Evolutionary conservation across 1,284 basidiomycete genomes (phyloP).

Genomic region (Phellopilus nigrolimitatus): DNA sequence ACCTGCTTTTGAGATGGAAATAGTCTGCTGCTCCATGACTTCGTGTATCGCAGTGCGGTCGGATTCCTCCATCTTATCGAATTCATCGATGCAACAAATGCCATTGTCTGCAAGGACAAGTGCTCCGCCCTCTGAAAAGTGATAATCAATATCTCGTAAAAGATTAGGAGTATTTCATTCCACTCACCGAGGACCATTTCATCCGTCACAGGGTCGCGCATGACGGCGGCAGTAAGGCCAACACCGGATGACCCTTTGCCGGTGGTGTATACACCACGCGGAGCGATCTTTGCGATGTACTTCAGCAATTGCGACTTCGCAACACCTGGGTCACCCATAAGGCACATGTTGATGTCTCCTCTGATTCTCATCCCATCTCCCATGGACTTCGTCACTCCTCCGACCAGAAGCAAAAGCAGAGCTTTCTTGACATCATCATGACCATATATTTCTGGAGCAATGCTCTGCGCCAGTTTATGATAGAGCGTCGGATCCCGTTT

Average conservation of each 20-base stretch:
- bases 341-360: slow-evolving; percentile 95
- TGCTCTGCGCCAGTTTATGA: slow-evolving; percentile 78
- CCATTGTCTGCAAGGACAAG: slow-evolving; percentile 98
- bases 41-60: slow-evolving; percentile 99
- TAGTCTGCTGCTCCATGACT: slow-evolving; percentile 99
- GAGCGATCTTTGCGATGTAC: slow-evolving; percentile 98
- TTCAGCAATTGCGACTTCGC: slow-evolving; percentile 98
- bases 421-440: slow-evolving; percentile 99
- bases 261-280: slow-evolving; percentile 96
- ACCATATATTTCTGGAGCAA: slow-evolving; percentile 98
- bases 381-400: slow-evolving; percentile 92
- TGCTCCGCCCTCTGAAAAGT: slow-evolving; percentile 88
- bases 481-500: slow-evolving; percentile 79
- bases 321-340: slow-evolving; percentile 99
- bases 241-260: slow-evolving; percentile 98
- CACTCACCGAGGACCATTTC: slow-evolving; percentile 95
- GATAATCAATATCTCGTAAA: slow-evolving; percentile 17
- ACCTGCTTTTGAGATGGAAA: slow-evolving; percentile 98
- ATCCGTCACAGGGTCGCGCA: slow-evolving; percentile 98
- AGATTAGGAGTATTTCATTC: slow-evolving; percentile 2
- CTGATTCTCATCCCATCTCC: slow-evolving; percentile 99
- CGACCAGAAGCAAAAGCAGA: slow-evolving; percentile 88
- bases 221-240: slow-evolving; percentile 97
- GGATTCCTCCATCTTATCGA: slow-evolving; percentile 99
- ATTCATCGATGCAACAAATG: slow-evolving; percentile 99